Conservation (phyloP, 108 stramenopile species). For the Nitzschia putrida region DNA sequence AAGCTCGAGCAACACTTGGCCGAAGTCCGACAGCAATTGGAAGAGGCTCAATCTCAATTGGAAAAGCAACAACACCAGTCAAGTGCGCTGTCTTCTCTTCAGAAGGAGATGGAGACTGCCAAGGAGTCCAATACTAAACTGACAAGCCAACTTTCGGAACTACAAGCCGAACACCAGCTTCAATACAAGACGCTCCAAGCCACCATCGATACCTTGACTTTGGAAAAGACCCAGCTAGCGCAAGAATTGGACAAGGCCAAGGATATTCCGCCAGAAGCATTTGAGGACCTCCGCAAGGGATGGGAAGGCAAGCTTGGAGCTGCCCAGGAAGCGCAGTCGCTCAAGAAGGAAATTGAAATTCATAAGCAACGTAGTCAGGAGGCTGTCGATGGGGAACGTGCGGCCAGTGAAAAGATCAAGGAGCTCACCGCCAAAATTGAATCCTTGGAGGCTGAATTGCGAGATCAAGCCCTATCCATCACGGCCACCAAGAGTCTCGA, state of each 20-base stretch:
- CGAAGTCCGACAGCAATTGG: not conserved
- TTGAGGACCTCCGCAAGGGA: constrained; percentile 4
- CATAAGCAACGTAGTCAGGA: constrained; percentile 22
- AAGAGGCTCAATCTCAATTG: not conserved
- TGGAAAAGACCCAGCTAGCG: constrained; percentile 5
- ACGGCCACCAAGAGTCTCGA: not conserved
- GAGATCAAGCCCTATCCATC: not conserved
- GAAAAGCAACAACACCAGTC: not conserved
- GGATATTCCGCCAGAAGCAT: constrained; percentile 1
- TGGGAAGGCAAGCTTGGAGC: constrained; percentile 25
- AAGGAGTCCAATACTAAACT: constrained; percentile 3
- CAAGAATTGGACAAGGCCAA: not conserved
- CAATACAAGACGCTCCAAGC: not conserved
- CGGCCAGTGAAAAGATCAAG: constrained; percentile 21
- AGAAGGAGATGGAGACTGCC: not conserved
- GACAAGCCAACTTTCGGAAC: not conserved
- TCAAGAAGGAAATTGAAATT: constrained; percentile 38
- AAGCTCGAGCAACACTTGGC: not conserved
- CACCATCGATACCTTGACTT: constrained; percentile 2
- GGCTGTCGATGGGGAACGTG: constrained; percentile 14
- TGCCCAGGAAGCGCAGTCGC: constrained; percentile 19
- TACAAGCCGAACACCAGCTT: not conserved
- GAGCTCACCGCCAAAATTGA: constrained; percentile 9
- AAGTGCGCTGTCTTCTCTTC: not conserved
- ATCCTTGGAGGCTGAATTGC: constrained; percentile 4